phyloP scores from a whole-genome alignment of 306 rosid genomes.

The Vicia faba region DNA sequence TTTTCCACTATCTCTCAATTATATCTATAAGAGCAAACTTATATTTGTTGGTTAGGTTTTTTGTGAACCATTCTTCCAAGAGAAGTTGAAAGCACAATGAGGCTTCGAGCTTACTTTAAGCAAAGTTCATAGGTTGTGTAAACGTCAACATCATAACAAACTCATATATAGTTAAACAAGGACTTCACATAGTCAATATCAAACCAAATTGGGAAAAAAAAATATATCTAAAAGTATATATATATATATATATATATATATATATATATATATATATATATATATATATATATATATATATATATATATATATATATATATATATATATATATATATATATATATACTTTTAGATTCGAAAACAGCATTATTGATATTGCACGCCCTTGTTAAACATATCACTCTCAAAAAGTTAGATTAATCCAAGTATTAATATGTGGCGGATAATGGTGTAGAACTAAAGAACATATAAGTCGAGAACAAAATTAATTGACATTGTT shows the following conservation, averaged over 20 bases:
- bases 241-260: no score
- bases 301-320: no score
- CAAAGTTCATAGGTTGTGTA: constrained; percentile 52
- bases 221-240: no score
- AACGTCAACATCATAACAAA: constrained; percentile 47
- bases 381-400: no score
- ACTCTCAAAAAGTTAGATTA: background rate
- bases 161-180: constrained; percentile 19
- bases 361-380: no score
- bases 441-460: no score
- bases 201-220: background rate
- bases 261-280: no score
- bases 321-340: no score
- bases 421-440: background rate
- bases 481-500: no score
- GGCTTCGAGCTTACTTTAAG: constrained; percentile 53
- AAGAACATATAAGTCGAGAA: no score
- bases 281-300: no score
- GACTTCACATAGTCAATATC: constrained; percentile 34
- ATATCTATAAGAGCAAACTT: constrained; percentile 6
- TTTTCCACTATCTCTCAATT: constrained; percentile 12
- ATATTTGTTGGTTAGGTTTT: constrained; percentile 14
- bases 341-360: no score
- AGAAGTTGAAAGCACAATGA: constrained; percentile 22
- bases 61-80: constrained; percentile 24